Evolutionary conservation across 1,139 yeast genomes (phyloP), one percentile per base, ranked within the genome.

Genomic region (Zygotorulaspora mrakii): DNA sequence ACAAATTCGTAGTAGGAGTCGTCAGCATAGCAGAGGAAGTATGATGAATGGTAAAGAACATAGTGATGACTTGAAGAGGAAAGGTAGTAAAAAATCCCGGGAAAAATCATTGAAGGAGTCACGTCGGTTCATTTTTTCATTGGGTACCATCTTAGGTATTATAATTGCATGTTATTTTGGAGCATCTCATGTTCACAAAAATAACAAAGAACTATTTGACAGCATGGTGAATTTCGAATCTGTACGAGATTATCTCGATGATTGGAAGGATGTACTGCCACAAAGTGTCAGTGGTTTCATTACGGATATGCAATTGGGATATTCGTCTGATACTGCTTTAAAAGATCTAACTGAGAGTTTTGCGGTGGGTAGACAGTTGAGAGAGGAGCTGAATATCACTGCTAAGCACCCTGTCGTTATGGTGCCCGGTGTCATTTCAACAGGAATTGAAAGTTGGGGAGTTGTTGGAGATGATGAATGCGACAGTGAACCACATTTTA

Each of bases 391-490:
- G 31, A 76, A 81, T 23, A 62, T 75, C 35, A 59, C 70, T 0
- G 72, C 78, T 1, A 76, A 82, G 47, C 73, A 77, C 61, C 95
- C 95, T 11, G 95, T 91, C 10, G 77, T 91, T 7, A 74, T 91
- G 79, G 88, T 91, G 17, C 98, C 98, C 0, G 98, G 98, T 2
- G 97, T 91, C 6, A 85, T 87, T 37, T 85, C 96, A 21, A 89
- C 97, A 0, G 96, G 97, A 2, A 71, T 91, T 32, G 98, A 94
- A 62, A 81, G 91, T 33, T 91, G 98, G 98, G 83, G 95, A 0
- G 69, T 86, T 1, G 73, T 70, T 28, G 86, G 84, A 6, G 71
- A 79, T 6, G 74, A 70, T 1, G 94, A 83, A 8, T 91, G 98
- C 61, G 94, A 95, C 2, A 76, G 88, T 26, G 77, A 79, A 43